Conservation (phyloP, 345 rosid species). For the Citrus sp. region DNA sequence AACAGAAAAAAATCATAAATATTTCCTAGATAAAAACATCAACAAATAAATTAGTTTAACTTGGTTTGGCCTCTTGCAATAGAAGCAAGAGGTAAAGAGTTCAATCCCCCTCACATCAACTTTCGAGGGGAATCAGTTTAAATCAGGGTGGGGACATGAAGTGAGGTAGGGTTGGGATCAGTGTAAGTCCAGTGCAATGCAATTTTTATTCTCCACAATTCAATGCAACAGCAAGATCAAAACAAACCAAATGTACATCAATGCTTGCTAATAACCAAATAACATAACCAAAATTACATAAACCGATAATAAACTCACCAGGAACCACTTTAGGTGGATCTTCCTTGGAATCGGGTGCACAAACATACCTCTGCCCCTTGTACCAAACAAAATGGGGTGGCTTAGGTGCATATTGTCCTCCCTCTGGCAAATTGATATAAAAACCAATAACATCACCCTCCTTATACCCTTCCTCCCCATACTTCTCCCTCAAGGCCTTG, state of each 20-base stretch:
- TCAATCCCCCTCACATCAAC: not conserved
- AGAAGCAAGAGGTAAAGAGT: not conserved
- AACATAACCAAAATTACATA: not conserved
- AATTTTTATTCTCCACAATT: not conserved
- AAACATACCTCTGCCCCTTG: constrained; percentile 85
- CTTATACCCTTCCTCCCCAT: constrained; percentile 84
- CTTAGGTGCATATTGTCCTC: constrained; percentile 65
- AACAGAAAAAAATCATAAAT: not conserved
- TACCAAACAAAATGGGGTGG: constrained; percentile 76
- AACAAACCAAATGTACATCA: not conserved
- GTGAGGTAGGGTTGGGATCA: not conserved
- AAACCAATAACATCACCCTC: constrained; percentile 95
- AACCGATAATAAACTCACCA: constrained; percentile 42
- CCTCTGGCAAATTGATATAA: constrained; percentile 86
- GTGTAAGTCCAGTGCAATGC: not conserved
- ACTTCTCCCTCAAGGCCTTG: constrained; percentile 84
- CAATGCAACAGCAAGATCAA: not conserved
- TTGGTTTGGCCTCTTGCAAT: not conserved
- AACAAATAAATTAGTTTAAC: not conserved
- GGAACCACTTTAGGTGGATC: constrained; percentile 80
- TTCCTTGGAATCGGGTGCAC: constrained; percentile 74
- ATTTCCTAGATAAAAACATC: not conserved
- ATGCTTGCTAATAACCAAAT: not conserved
- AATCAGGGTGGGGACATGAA: not conserved
- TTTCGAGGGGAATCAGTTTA: not conserved